Evolutionary conservation across 2,329 filamentous ascomycete species (phyloP), one percentile per base, ranked within the genome.

Genomic region (Talaromyces sp.): DNA sequence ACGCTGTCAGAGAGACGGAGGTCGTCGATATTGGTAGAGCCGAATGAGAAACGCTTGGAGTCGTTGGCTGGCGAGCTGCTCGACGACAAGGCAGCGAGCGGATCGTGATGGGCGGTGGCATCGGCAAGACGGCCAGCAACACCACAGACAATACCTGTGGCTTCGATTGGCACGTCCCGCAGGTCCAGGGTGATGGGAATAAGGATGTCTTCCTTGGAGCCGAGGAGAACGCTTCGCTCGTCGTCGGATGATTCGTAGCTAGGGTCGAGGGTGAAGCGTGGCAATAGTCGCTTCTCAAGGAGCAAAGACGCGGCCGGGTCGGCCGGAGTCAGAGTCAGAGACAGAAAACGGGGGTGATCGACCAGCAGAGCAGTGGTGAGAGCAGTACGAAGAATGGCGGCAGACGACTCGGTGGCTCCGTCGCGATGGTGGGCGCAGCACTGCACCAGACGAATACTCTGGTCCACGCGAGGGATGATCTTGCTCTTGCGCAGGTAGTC

Each of bases 131-230:
- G 85, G 30, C 92, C 91, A 0, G 94, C 93, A 2, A 99, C 91
- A 31, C 95, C 94, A 68, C 93, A 97, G 3, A 99, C 92, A 62
- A 99, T 97, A 27, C 94, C 94, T 0, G 93, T 96, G 7, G 92
- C 92, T 74, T 96, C 92, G 50, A 94, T 83, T 0, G 94, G 91
- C 47, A 98, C 79, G 50, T 86, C 87, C 23, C 86, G 87, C 30
- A 99, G 82, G 69, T 98, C 92, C 3, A 99, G 83, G 62, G 92
- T 94, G 68, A 99, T 95, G 1, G 95, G 92, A 1, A 96, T 86
- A 36, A 93, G 82, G 62, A 86, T 86, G 66, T 87, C 87, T 54
- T 78, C 76, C 54, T 85, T 90, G 64, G 88, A 85, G 12, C 91
- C 92, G 0, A 96, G 85, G 1, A 98, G 79, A 0, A 91, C 85